Conservation (phyloP, 306 rosid genomes). For the Rosa persica region DNA sequence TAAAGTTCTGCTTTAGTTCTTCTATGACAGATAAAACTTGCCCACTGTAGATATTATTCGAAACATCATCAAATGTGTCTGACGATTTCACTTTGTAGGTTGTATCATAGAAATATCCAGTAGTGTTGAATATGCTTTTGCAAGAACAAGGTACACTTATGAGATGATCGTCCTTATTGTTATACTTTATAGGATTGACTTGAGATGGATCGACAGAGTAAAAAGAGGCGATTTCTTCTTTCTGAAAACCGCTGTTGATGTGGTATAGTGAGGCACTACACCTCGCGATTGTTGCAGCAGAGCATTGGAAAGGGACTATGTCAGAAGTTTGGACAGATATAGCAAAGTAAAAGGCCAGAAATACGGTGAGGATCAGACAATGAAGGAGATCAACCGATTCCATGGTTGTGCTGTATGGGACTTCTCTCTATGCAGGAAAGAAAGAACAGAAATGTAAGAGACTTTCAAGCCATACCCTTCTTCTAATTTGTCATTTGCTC, state of each 20-base stretch:
- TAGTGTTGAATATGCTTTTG: conserved; percentile 26
- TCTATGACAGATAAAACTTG: conserved; percentile 43
- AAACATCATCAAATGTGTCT: conserved; percentile 40
- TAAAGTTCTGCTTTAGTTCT: neutral
- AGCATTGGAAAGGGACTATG: conserved; percentile 49
- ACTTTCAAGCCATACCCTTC: neutral
- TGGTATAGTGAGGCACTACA: conserved; percentile 70
- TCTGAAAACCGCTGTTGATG: conserved; percentile 15
- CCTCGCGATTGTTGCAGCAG: conserved; percentile 27
- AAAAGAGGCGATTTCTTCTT: conserved; percentile 38
- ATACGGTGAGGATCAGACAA: conserved; percentile 29
- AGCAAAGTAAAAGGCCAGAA: conserved; percentile 13
- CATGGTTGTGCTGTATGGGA: conserved; percentile 47
- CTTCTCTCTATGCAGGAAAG: conserved; percentile 26
- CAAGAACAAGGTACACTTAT: conserved; percentile 68
- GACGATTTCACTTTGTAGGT: conserved; percentile 30
- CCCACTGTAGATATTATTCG: conserved; percentile 42
- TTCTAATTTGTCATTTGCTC: conserved; percentile 32
- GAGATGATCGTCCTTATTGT: conserved; percentile 46
- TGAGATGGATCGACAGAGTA: conserved; percentile 49
- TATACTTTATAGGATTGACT: conserved; percentile 32
- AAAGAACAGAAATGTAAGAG: conserved; percentile 10
- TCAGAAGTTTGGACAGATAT: conserved; percentile 11
- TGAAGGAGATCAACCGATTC: conserved; percentile 36
- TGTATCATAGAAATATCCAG: conserved; percentile 59